Base-by-base conservation (phyloP, 129 eudicot genomes). In the Helianthus tuberosus region DNA sequence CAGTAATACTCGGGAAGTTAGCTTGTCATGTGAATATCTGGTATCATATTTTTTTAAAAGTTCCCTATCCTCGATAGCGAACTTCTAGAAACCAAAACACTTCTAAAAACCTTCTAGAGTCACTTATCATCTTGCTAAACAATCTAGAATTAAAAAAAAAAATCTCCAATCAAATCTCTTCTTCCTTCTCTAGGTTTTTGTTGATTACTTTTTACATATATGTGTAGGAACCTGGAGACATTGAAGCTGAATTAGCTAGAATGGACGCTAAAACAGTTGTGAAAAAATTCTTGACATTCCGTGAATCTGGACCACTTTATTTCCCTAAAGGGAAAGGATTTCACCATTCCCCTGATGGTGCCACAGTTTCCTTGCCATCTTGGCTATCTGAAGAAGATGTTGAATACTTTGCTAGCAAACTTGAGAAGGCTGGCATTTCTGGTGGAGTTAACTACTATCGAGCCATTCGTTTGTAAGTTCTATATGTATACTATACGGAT, bases 401-500 rank as follows among this genome's bases (percentile, higher is more conserved):
- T 1, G 73, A 83, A 29, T 93, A 93, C 74, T 89, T 82, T 62
- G 79, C 84, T 36, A 43, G 75, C 74, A 79, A 75, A 66, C 84
- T 75, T 54, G 80, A 82, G 50, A 77, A 88, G 51, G 54, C 83
- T 9, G 92, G 96, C 75, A 80, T 89, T 64, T 55, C 89, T 23
- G 96, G 95, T 3, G 90, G 86, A 35, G 32, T 92, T 29, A 89
- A 93, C 71, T 89, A 89, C 79, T 92, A 89, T 63, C 88, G 91
- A 11, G 91, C 73, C 62, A 1, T 80, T 1, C 74, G 15, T 75
- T 46, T 84, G 97, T 92, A 81, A 81, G 93, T 80, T 57, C 8
- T 13, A 23, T 11, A 14, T 47, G 9, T 17, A 17, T 2, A 44
- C 36, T 39, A 5, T 11, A 4, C 15, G 39, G 15, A 61, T 10